A percentile compares a stretch with the other conserved stretches of the same genome.
Evolutionary conservation across 1,284 basidiomycete species (phyloP).

Genomic region (Leccinum griseonigrum): DNA sequence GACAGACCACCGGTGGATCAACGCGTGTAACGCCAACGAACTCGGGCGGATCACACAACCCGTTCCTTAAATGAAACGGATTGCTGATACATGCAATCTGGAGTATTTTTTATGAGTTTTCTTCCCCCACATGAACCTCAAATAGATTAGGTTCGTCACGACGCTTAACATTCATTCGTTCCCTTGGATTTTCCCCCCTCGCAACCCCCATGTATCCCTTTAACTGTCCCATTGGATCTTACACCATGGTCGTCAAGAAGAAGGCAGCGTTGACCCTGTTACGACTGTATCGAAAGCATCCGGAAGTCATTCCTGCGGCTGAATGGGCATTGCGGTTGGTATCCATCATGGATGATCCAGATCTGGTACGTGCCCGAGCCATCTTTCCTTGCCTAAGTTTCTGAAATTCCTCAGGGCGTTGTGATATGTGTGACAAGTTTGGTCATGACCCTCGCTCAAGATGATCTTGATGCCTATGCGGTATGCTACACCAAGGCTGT

Average conservation of each 20-base stretch:
- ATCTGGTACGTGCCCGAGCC: constrained; percentile 58
- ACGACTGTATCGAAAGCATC: constrained; percentile 93
- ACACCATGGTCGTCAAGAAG: constrained; percentile 72
- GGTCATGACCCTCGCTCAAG: constrained; percentile 94
- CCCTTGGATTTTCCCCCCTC: constrained; percentile 9
- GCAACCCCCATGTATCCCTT: constrained; percentile 27
- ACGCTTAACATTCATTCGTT: neutral
- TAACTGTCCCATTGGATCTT: constrained; percentile 10
- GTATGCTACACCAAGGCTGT: constrained; percentile 95
- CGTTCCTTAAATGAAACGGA: constrained; percentile 42
- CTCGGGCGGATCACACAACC: constrained; percentile 47
- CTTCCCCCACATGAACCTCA: constrained; percentile 23
- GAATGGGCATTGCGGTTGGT: constrained; percentile 97
- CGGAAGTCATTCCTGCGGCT: constrained; percentile 86
- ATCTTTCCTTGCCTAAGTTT: neutral
- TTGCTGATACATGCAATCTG: constrained; percentile 6
- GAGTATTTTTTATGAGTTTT: constrained; percentile 10
- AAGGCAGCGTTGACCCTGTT: constrained; percentile 96
- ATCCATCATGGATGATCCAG: constrained; percentile 90
- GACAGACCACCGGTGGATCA: constrained; percentile 24
- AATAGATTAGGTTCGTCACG: constrained; percentile 17
- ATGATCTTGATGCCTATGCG: constrained; percentile 85
- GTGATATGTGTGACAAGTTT: constrained; percentile 92
- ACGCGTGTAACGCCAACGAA: constrained; percentile 34
- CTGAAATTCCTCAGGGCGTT: constrained; percentile 65